Conservation (phyloP, 2,329 filamentous ascomycete species). For the Bipolaris bicolor region DNA sequence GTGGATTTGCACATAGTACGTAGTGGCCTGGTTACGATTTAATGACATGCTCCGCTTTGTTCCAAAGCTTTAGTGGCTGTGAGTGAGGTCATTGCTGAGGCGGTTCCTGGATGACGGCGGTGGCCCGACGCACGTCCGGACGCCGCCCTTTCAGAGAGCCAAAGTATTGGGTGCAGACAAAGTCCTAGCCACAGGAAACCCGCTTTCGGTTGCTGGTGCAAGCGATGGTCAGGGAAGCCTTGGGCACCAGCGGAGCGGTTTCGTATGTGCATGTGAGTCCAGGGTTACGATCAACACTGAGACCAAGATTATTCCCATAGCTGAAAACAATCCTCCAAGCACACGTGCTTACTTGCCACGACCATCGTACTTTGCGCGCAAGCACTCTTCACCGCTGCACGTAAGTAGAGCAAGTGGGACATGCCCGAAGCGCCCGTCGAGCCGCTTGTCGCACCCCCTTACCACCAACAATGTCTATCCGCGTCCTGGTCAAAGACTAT, state of each 20-base stretch:
- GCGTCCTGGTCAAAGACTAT: conserved; percentile 83
- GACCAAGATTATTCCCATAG: conserved; percentile 20
- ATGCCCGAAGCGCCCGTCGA: conserved; percentile 26
- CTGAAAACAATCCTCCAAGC: conserved; percentile 24
- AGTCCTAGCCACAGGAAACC: conserved; percentile 13
- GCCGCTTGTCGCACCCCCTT: conserved; percentile 15
- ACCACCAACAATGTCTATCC: conserved; percentile 58
- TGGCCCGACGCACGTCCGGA: conserved; percentile 2
- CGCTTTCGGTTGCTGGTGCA: conserved; percentile 16
- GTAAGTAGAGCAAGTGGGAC: conserved; percentile 17
- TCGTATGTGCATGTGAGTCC: conserved; percentile 4
- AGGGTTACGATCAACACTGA: conserved; percentile 23
- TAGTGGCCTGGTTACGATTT: background rate
- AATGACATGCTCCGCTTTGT: background rate
- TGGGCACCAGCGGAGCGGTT: conserved; percentile 27
- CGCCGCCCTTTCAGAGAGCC: conserved; percentile 7
- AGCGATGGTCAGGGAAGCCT: conserved; percentile 22
- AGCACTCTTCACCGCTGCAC: conserved; percentile 1
- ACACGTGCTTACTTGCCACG: conserved; percentile 35
- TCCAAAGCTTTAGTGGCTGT: conserved; percentile 2
- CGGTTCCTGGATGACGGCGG: conserved; percentile 4
- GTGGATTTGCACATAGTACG: background rate
- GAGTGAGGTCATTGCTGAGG: conserved; percentile 12
- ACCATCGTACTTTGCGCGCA: conserved; percentile 10
- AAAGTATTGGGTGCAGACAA: conserved; percentile 4